Evolutionary conservation across 2,329 filamentous ascomycete genomes (phyloP).

Genomic region (Curvularia eragrostidis): DNA sequence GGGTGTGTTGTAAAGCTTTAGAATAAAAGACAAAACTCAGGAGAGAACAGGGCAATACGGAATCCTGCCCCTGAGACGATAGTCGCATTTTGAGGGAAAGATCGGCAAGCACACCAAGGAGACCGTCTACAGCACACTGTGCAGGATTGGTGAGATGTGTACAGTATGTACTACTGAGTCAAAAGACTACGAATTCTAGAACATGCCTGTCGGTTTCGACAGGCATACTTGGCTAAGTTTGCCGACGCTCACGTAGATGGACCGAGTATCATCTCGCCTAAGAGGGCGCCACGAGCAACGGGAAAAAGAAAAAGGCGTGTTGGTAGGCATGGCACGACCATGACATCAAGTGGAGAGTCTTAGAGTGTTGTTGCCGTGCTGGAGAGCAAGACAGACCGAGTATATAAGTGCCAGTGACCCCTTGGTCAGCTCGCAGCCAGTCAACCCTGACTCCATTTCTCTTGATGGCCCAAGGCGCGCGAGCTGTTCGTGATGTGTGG

Average conservation of each 20-base stretch:
- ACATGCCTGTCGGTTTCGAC: constrained; percentile 28
- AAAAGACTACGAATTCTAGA: not conserved
- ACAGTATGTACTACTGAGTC: too few relatives aligned
- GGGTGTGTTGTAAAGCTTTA: not conserved
- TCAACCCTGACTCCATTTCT: constrained; percentile 29
- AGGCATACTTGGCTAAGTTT: constrained; percentile 35
- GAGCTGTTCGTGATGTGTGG: constrained; percentile 27
- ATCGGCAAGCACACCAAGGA: not conserved
- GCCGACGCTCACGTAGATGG: constrained; percentile 30
- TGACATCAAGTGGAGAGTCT: constrained; percentile 22
- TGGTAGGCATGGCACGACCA: constrained; percentile 46
- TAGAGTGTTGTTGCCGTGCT: not conserved
- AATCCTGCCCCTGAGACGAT: not conserved
- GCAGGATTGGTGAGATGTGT: not conserved
- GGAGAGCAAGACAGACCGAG: constrained; percentile 26
- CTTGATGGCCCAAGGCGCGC: constrained; percentile 29
- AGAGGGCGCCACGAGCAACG: constrained; percentile 37
- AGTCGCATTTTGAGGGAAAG: not conserved
- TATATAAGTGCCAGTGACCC: constrained; percentile 36
- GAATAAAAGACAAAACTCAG: not conserved
- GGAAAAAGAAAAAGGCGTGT: constrained; percentile 43
- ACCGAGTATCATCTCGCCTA: constrained; percentile 40
- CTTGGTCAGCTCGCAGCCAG: constrained; percentile 29
- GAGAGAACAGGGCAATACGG: not conserved
- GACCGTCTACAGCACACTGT: not conserved